Evolutionary conservation across 495 filamentous ascomycete genomes (phyloP), one percentile per base, ranked within the genome.

Genomic region (Lasiosphaeriaceae sp.): DNA sequence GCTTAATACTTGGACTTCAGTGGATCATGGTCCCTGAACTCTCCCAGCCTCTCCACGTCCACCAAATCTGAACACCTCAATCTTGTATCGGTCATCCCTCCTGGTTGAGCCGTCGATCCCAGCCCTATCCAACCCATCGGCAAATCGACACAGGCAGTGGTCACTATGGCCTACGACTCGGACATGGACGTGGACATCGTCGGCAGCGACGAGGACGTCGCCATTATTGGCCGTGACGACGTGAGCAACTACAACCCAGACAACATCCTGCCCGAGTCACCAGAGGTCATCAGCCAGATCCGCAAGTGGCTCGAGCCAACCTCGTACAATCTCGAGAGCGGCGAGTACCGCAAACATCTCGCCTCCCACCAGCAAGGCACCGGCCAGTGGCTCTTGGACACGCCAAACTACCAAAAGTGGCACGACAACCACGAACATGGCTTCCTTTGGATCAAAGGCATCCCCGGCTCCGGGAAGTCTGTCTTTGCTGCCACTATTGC

Each of bases 381-480:
- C 1, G 78, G 77, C 11, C 43, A 65, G 26, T 83, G 78, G 80
- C 62, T 80, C 8, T 60, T 60, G 1, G 46, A 64, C 6, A 71
- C 66, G 1, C 39, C 63, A 1, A 52, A 61, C 6, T 82, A 75
- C 55, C 64, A 59, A 3, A 24, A 73, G 58, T 82, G 80, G 80
- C 67, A 69, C 47, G 53, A 69, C 7, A 59, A 56, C 7, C 23
- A 34, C 3, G 49, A 72, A 0, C 47, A 72, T 26, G 77, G 77
- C 11, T 50, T 68, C 17, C 65, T 83, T 1, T 81, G 78, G 77
- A 71, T 81, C 47, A 74, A 71, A 56, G 80, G 70, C n/a, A 74
- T 80, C 31, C 71, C 80, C 7, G 81, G 81, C 4, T 71, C 74
- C 49, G 80, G 78, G 0, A 84, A 84, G 64, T 74, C 67, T 11